A percentile compares a stretch with the other conserved stretches of the same genome.
These are phyloP conservation scores for Dioscorea cayenensis DNA, from an alignment of 116 monocot genomes.

Conservation along the genomic window DNA sequence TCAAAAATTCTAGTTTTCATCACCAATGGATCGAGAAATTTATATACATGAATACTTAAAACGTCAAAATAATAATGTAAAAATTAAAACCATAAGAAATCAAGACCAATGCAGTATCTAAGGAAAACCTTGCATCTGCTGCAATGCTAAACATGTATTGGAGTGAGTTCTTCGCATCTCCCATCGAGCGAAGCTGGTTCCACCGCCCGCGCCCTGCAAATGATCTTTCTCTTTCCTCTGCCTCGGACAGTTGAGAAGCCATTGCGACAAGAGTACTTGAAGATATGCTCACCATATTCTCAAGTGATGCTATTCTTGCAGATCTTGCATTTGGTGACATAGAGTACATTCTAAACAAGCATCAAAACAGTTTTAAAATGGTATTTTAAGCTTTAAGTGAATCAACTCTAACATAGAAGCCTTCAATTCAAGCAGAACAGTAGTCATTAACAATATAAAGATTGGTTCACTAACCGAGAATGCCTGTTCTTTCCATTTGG, in stretches of 20 bases:
- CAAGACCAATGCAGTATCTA: background rate
- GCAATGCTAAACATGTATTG: slow-evolving; percentile 79
- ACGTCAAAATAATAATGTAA: too few species aligned
- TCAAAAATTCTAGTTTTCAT: background rate
- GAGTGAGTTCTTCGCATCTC: slow-evolving; percentile 77
- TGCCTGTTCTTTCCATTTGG: slow-evolving; percentile 67
- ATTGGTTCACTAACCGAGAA: slow-evolving; percentile 34
- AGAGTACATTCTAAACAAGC: slow-evolving; percentile 37
- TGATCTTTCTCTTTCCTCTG: slow-evolving; percentile 76
- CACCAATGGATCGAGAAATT: background rate
- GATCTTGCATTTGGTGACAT: slow-evolving; percentile 72
- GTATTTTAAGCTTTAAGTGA: background rate
- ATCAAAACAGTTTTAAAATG: background rate
- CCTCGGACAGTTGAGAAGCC: slow-evolving; percentile 96
- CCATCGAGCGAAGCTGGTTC: slow-evolving; percentile 83
- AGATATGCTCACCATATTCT: slow-evolving; percentile 94
- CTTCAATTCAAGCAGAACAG: background rate
- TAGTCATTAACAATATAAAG: background rate
- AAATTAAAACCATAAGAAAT: too few species aligned
- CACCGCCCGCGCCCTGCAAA: slow-evolving; percentile 74
- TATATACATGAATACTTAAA: background rate
- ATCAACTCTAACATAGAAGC: background rate
- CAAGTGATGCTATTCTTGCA: slow-evolving; percentile 73
- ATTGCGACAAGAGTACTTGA: slow-evolving; percentile 83
- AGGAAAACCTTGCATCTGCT: slow-evolving; percentile 67